phyloP scores from a whole-genome alignment of 1,284 basidiomycete species.

The Puccinia hordei region DNA sequence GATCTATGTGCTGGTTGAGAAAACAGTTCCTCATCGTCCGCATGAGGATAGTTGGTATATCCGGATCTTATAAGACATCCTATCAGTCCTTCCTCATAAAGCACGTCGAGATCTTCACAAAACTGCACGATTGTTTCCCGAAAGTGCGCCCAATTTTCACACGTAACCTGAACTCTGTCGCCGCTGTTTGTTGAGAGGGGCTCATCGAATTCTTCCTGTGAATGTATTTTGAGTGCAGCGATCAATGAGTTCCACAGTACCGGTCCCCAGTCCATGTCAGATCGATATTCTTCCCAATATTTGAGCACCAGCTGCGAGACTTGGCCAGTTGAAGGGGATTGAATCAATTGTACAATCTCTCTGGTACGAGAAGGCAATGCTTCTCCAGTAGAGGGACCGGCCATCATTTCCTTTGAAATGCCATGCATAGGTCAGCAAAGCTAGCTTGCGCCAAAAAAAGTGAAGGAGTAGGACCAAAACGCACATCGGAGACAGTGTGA shows the following conservation, averaged over 20 bases:
- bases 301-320: conserved; percentile 26
- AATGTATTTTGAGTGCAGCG: conserved; percentile 24
- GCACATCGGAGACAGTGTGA: conserved; percentile 24
- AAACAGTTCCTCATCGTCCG: conserved; percentile 31
- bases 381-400: not conserved
- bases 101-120: conserved; percentile 46
- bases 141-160: conserved; percentile 5
- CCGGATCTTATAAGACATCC: conserved; percentile 25
- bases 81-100: conserved; percentile 34
- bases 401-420: conserved; percentile 13
- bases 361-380: conserved; percentile 32
- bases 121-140: conserved; percentile 38
- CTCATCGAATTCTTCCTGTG: conserved; percentile 23
- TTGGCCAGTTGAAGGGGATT: conserved; percentile 29
- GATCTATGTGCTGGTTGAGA: not conserved
- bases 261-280: conserved; percentile 38
- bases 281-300: conserved; percentile 46
- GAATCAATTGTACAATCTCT: conserved; percentile 36
- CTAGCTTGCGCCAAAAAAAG: not conserved
- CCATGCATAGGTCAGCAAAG: not conserved
- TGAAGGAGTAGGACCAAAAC: not conserved
- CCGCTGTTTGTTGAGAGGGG: not conserved
- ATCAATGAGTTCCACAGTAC: conserved; percentile 43
- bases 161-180: not conserved
- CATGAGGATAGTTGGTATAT: conserved; percentile 26